These are phyloP conservation scores for Gaeumannomyces tritici DNA, from an alignment of 2,329 filamentous ascomycete genomes.

Conservation along the genomic window DNA sequence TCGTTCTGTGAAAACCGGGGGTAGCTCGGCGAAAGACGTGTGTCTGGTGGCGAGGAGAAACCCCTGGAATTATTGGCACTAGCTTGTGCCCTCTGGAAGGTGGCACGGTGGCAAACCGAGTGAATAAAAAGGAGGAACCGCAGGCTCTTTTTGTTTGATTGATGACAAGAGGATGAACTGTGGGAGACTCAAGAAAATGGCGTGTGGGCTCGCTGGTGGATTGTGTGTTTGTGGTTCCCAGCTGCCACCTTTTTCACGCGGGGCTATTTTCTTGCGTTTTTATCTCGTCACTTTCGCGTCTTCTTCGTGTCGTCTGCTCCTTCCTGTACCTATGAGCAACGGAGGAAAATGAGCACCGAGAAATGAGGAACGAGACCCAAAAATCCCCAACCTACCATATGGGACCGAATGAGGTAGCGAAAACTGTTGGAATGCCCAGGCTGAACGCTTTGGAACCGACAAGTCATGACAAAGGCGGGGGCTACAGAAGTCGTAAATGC, in stretches of 20 bases:
- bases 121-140: too few relatives aligned
- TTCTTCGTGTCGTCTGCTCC: background rate
- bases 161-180: background rate
- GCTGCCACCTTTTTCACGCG: background rate
- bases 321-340: background rate
- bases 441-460: too few relatives aligned
- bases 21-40: background rate
- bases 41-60: background rate
- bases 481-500: background rate
- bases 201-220: background rate
- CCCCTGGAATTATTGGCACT: background rate
- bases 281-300: background rate
- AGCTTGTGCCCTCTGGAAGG: background rate
- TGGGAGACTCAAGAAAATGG: background rate
- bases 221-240: background rate
- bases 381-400: too few relatives aligned
- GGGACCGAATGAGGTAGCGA: too few relatives aligned
- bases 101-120: too few relatives aligned
- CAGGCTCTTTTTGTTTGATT: too few relatives aligned
- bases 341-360: background rate
- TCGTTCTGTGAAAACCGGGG: background rate
- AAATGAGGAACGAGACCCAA: background rate
- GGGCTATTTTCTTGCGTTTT: background rate
- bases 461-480: background rate
- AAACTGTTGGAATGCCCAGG: background rate